phyloP scores from a whole-genome alignment of 305 asterid species.

The Fraxinus velutina region DNA sequence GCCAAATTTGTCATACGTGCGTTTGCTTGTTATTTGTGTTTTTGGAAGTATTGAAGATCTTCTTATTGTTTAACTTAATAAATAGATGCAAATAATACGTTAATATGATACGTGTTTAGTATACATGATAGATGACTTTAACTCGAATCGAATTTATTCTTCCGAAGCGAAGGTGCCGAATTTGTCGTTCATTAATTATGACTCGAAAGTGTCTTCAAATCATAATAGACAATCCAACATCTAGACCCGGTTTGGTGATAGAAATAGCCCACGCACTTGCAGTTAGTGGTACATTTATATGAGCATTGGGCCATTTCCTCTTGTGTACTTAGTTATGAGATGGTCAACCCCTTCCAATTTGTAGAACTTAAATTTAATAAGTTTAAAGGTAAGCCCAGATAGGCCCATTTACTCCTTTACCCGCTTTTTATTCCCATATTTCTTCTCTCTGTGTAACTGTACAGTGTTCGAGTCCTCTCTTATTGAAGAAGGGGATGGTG shows the following conservation, averaged over 20 bases:
- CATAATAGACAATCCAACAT: slow-evolving; percentile 37
- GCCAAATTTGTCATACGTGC: neutral
- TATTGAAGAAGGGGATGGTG: no score
- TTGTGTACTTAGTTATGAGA: slow-evolving; percentile 17
- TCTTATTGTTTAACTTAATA: neutral
- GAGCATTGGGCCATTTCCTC: slow-evolving; percentile 32
- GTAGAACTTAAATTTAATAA: slow-evolving; percentile 15
- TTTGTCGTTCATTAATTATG: neutral
- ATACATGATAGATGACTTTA: neutral
- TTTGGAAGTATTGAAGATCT: neutral
- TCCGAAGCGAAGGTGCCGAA: neutral
- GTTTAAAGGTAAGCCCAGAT: neutral
- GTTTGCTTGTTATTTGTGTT: neutral
- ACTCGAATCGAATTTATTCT: neutral
- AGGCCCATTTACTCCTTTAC: neutral
- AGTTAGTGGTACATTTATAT: slow-evolving; percentile 31
- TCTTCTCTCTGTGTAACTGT: neutral
- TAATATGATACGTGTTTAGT: neutral
- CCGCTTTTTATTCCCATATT: neutral
- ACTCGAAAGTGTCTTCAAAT: slow-evolving; percentile 23
- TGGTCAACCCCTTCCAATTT: slow-evolving; percentile 40
- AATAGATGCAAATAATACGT: neutral
- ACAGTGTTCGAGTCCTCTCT: no score
- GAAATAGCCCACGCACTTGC: slow-evolving; percentile 36
- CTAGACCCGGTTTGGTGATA: slow-evolving; percentile 29